phyloP scores from a whole-genome alignment of 805 yeast species.

The Starmera quercuum region DNA sequence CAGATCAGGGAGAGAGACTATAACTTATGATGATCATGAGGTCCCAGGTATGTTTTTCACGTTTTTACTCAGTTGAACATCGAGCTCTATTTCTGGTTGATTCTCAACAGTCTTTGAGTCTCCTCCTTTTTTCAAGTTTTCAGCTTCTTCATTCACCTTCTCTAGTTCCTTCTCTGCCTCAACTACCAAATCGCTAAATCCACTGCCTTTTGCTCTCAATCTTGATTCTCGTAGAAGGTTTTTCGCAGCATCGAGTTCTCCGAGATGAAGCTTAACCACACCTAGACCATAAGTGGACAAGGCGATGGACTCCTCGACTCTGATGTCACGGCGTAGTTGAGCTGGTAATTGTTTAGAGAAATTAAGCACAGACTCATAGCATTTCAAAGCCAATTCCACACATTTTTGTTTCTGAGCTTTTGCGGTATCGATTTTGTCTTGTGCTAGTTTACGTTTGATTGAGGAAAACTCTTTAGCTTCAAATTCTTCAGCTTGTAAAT shows the following conservation, averaged over 20 bases:
- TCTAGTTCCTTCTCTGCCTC: slow-evolving; percentile 62
- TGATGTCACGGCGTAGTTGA: slow-evolving; percentile 26
- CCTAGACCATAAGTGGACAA: slow-evolving; percentile 83
- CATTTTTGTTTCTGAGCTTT: slow-evolving; percentile 21
- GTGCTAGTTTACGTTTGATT: slow-evolving; percentile 19
- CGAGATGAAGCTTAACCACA: slow-evolving; percentile 58
- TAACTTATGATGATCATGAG: no score
- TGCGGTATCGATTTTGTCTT: slow-evolving; percentile 15
- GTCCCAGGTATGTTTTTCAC: no score
- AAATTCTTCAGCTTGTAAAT: slow-evolving; percentile 56
- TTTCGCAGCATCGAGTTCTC: slow-evolving; percentile 50
- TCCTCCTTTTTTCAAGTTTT: slow-evolving; percentile 1
- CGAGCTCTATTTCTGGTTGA: slow-evolving; percentile 14
- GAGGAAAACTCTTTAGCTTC: slow-evolving; percentile 39
- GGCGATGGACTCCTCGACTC: slow-evolving; percentile 61
- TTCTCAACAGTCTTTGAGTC: neutral
- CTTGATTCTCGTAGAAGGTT: slow-evolving; percentile 61
- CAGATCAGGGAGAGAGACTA: no score
- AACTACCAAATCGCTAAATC: slow-evolving; percentile 50
- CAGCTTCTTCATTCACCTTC: slow-evolving; percentile 33
- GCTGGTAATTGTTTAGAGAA: slow-evolving; percentile 34
- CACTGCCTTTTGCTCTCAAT: slow-evolving; percentile 58
- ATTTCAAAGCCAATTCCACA: slow-evolving; percentile 25
- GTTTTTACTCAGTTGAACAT: slow-evolving; percentile 12
- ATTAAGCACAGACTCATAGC: slow-evolving; percentile 36